phyloP scores from a whole-genome alignment of 2,329 filamentous ascomycete species.

The Aspergillus sp. region DNA sequence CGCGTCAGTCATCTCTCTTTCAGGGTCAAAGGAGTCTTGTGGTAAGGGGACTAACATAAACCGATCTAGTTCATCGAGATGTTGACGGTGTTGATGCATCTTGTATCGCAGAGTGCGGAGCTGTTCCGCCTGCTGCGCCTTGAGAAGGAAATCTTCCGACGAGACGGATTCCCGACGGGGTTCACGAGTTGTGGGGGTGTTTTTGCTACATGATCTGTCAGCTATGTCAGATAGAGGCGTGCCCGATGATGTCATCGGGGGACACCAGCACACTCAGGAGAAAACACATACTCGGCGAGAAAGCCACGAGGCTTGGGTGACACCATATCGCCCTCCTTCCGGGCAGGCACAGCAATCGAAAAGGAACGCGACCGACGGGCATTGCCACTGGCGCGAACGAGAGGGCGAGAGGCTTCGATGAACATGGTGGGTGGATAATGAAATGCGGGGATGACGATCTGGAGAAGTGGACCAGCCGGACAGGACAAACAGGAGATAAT shows the following conservation, averaged over 20 bases:
- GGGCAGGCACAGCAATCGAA: slow-evolving; percentile 14
- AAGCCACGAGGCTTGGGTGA: slow-evolving; percentile 22
- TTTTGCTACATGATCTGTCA: too few relatives aligned
- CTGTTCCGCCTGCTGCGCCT: slow-evolving; percentile 21
- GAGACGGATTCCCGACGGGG: slow-evolving; percentile 18
- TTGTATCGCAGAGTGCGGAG: slow-evolving; percentile 16
- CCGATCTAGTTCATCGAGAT: slow-evolving; percentile 26
- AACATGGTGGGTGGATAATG: slow-evolving; percentile 4
- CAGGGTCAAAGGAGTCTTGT: too few relatives aligned
- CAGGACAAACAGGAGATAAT: not conserved
- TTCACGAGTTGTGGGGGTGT: slow-evolving; percentile 4
- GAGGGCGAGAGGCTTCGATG: slow-evolving; percentile 13
- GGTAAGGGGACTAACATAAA: slow-evolving; percentile 20
- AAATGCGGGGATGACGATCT: not conserved
- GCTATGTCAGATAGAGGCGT: not conserved
- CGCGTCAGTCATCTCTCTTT: not conserved
- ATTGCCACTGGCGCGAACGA: slow-evolving; percentile 12
- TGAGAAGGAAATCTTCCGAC: slow-evolving; percentile 16
- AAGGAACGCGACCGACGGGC: slow-evolving; percentile 13
- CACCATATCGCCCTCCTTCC: slow-evolving; percentile 22
- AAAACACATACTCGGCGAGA: slow-evolving; percentile 23
- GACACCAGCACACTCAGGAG: not conserved
- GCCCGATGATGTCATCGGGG: slow-evolving; percentile 19
- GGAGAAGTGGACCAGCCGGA: not conserved
- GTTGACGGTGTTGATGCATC: slow-evolving; percentile 21